These are phyloP conservation scores for Blastosporella zonata DNA, from an alignment of 1,284 basidiomycete genomes.

Conservation along the genomic window DNA sequence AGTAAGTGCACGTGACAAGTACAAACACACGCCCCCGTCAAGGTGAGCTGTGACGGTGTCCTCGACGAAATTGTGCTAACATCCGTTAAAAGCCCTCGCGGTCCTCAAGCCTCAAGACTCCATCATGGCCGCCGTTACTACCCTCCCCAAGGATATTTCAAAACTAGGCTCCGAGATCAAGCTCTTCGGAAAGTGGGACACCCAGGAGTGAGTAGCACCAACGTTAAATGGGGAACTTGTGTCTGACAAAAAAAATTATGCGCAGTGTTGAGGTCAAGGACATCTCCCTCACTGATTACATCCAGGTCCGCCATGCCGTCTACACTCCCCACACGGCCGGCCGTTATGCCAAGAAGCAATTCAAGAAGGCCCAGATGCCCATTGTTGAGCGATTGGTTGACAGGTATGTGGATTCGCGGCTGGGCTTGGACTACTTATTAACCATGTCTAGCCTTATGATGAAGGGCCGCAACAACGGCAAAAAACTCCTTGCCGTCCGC, in stretches of 20 bases:
- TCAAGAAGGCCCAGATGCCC: slow-evolving; percentile 99
- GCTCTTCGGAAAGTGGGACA: slow-evolving; percentile 97
- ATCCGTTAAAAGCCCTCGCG: slow-evolving; percentile 12
- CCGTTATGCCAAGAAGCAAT: slow-evolving; percentile 99
- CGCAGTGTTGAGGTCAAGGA: slow-evolving; percentile 97
- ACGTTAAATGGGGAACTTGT: slow-evolving; percentile 7
- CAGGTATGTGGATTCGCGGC: slow-evolving; percentile 57
- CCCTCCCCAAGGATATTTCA: slow-evolving; percentile 83
- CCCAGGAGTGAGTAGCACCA: slow-evolving; percentile 77
- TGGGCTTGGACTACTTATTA: background rate
- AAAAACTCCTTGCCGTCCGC: slow-evolving; percentile 99
- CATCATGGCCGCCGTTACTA: slow-evolving; percentile 60
- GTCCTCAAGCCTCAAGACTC: slow-evolving; percentile 20
- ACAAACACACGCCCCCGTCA: slow-evolving; percentile 44
- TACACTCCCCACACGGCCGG: slow-evolving; percentile 98
- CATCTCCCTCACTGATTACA: slow-evolving; percentile 98
- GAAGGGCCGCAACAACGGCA: slow-evolving; percentile 99
- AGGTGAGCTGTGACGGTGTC: slow-evolving; percentile 30
- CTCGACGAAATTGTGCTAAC: slow-evolving; percentile 24
- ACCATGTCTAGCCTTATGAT: slow-evolving; percentile 81
- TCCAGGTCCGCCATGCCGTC: slow-evolving; percentile 98
- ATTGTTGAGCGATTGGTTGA: slow-evolving; percentile 99
- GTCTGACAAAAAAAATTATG: slow-evolving; percentile 15
- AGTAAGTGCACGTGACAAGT: slow-evolving; percentile 41
- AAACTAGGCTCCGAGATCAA: slow-evolving; percentile 87